These are phyloP conservation scores for Notholithocarpus densiflorus DNA, from an alignment of 306 rosid species.

Conservation along the genomic window DNA sequence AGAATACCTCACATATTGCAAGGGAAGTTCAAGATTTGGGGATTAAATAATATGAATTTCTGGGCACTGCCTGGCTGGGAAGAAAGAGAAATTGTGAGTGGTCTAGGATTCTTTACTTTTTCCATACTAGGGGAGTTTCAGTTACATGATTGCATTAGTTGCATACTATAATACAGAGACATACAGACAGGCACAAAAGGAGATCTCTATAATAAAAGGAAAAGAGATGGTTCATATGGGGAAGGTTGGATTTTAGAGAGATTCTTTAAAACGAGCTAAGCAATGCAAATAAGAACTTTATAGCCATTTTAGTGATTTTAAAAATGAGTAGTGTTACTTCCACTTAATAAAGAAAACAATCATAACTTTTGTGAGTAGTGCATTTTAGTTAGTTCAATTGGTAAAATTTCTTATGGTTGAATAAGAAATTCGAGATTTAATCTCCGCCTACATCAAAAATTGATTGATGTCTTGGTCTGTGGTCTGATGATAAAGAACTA, in stretches of 20 bases:
- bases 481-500: too few species aligned
- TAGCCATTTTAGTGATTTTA: not conserved
- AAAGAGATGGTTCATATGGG: not conserved
- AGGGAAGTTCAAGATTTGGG: constrained; percentile 3
- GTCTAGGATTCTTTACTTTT: not conserved
- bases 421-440: too few species aligned
- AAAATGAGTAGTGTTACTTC: not conserved
- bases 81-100: constrained; percentile 7
- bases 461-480: accelerated
- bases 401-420: accelerated
- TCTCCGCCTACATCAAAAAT: accelerated
- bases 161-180: not conserved
- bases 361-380: too few species aligned
- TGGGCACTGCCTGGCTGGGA: not conserved
- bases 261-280: not conserved
- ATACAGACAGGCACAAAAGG: not conserved
- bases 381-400: accelerated
- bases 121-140: not conserved
- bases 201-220: not conserved
- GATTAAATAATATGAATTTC: not conserved
- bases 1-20: not conserved
- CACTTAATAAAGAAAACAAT: not conserved
- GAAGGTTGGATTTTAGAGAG: constrained; percentile 2
- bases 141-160: not conserved
- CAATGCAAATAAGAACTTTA: not conserved